Percentiles rank a stretch among this genome's conserved stretches.
Evolutionary conservation across 192 early-diverging fungal species (phyloP).

Genomic region (Linnemannia hyalina): DNA sequence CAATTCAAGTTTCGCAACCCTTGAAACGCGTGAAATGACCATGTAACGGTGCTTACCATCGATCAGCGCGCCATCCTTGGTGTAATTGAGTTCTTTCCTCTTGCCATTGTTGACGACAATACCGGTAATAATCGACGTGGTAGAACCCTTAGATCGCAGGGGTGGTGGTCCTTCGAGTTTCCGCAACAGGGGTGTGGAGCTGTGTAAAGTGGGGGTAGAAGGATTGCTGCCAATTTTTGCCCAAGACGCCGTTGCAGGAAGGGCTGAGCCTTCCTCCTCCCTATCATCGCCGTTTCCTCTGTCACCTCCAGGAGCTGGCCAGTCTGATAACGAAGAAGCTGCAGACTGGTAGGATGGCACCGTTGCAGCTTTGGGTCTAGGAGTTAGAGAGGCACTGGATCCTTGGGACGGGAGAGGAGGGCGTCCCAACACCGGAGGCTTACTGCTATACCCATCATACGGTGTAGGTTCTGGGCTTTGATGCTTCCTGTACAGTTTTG

Average conservation of each 20-base stretch:
- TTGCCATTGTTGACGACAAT: constrained; percentile 54
- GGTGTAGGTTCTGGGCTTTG: constrained; percentile 59
- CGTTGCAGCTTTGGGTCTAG: constrained; percentile 34
- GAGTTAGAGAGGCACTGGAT: constrained; percentile 27
- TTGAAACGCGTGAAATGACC: background rate
- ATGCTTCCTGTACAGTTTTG: constrained; percentile 55
- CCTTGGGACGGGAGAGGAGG: constrained; percentile 34
- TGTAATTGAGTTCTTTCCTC: constrained; percentile 39
- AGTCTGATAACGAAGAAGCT: constrained; percentile 34
- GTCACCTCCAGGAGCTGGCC: constrained; percentile 43
- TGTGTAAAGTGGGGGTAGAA: constrained; percentile 38
- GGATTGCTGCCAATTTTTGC: constrained; percentile 60
- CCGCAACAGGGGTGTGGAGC: constrained; percentile 14
- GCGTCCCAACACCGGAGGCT: constrained; percentile 16
- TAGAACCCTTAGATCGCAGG: constrained; percentile 45
- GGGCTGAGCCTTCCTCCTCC: constrained; percentile 59
- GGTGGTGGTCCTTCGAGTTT: constrained; percentile 22
- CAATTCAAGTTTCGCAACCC: background rate
- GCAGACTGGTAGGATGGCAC: constrained; percentile 29
- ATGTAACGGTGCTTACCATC: constrained; percentile 23
- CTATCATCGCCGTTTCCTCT: constrained; percentile 27
- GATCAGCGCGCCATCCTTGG: constrained; percentile 7
- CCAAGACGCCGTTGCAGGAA: constrained; percentile 74
- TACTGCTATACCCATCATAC: constrained; percentile 26
- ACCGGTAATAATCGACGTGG: constrained; percentile 51